phyloP scores from a whole-genome alignment of 306 rosid genomes.

The Gillenia trifoliata region DNA sequence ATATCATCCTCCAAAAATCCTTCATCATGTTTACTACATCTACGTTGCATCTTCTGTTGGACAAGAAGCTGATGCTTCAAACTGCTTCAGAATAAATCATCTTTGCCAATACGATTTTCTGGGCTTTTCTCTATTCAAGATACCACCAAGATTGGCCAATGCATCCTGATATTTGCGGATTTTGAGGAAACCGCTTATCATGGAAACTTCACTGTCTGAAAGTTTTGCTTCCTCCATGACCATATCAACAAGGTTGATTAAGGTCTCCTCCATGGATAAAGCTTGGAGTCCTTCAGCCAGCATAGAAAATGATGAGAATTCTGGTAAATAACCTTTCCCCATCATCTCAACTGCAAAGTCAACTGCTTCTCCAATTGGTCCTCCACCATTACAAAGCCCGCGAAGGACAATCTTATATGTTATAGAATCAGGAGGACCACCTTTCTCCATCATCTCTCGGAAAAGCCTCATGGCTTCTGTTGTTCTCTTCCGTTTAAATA shows the following conservation, averaged over 20 bases:
- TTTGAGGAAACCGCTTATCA: slow-evolving; percentile 72
- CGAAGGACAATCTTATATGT: slow-evolving; percentile 72
- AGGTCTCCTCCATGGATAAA: slow-evolving; percentile 76
- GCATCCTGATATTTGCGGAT: slow-evolving; percentile 76
- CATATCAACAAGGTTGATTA: slow-evolving; percentile 58
- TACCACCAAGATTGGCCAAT: slow-evolving; percentile 61
- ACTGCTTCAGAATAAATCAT: slow-evolving; percentile 5
- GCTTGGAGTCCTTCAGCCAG: slow-evolving; percentile 88
- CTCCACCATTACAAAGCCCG: slow-evolving; percentile 91
- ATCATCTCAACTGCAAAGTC: slow-evolving; percentile 77
- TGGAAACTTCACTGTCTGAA: slow-evolving; percentile 52
- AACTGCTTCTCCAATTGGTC: slow-evolving; percentile 79
- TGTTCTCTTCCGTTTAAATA: slow-evolving; percentile 65
- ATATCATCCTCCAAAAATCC: not conserved
- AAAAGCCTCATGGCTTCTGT: slow-evolving; percentile 82
- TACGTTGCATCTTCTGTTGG: not conserved
- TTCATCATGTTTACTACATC: not conserved
- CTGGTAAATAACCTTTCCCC: slow-evolving; percentile 67
- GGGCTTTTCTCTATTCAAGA: slow-evolving; percentile 52
- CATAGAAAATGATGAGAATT: slow-evolving; percentile 54
- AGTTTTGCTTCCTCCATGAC: slow-evolving; percentile 64
- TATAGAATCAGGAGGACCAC: slow-evolving; percentile 67
- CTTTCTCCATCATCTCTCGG: slow-evolving; percentile 85
- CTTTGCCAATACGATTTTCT: slow-evolving; percentile 35
- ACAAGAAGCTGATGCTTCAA: not conserved